Evolutionary conservation across 2,329 filamentous ascomycete genomes (phyloP).

Genomic region (Scedosporium minutisporum): DNA sequence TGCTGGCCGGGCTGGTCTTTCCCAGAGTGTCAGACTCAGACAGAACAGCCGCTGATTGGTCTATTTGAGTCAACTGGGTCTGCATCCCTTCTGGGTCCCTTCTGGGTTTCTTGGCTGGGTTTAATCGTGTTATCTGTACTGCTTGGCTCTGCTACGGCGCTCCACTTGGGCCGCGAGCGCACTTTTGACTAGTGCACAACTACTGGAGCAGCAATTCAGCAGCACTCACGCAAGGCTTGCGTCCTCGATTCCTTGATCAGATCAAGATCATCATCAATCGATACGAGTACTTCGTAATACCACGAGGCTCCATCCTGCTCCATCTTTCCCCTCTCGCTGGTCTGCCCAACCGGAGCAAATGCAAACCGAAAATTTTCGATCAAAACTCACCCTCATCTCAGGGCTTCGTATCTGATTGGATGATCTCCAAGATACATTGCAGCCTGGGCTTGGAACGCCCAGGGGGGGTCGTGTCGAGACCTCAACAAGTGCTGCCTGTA

Average conservation of each 20-base stretch:
- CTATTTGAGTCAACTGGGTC: background rate
- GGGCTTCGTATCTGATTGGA: background rate
- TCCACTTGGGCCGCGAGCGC: background rate
- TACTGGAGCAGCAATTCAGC: background rate
- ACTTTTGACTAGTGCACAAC: background rate
- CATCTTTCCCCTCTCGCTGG: background rate
- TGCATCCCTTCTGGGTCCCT: too few species aligned
- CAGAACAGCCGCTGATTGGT: slow-evolving; percentile 1
- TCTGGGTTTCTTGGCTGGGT: background rate
- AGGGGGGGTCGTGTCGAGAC: too few species aligned
- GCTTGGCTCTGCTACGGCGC: background rate
- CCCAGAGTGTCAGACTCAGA: slow-evolving; percentile 5
- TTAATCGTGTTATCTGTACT: background rate
- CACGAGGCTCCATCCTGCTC: background rate
- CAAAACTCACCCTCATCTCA: background rate
- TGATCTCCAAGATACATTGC: background rate
- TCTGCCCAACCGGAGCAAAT: background rate
- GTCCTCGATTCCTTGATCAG: background rate
- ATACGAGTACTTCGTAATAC: too few species aligned
- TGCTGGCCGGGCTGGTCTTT: background rate
- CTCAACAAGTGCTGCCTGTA: background rate
- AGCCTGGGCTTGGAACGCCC: background rate
- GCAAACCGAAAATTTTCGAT: background rate
- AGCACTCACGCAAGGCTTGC: background rate
- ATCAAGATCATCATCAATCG: too few species aligned